A percentile compares a stretch with the other conserved stretches of the same genome.
Evolutionary conservation across 2,329 filamentous ascomycete species (phyloP).

Genomic region (Colletotrichum scovillei): DNA sequence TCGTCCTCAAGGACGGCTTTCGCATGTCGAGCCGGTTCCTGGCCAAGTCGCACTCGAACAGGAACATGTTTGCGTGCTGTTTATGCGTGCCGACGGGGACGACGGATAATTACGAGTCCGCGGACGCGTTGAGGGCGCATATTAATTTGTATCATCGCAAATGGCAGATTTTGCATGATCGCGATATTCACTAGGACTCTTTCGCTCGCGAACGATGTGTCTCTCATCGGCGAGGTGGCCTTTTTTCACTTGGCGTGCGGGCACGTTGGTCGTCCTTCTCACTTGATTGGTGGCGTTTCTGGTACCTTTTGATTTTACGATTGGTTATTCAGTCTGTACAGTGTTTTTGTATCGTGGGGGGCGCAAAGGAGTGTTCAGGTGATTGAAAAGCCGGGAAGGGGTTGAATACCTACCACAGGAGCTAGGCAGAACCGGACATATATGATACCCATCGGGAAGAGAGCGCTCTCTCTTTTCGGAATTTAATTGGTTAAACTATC

Average conservation of each 20-base stretch:
- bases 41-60: slow-evolving; percentile 52
- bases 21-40: slow-evolving; percentile 51
- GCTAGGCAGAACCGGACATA: neutral
- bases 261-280: neutral
- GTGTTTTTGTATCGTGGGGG: neutral
- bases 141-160: slow-evolving; percentile 52
- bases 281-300: neutral
- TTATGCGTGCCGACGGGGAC: slow-evolving; percentile 51
- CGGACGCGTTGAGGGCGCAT: slow-evolving; percentile 46
- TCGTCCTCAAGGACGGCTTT: slow-evolving; percentile 52
- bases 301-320: neutral
- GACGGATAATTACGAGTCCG: slow-evolving; percentile 46
- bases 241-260: neutral
- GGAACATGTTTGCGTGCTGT: slow-evolving; percentile 49
- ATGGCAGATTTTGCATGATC: slow-evolving; percentile 56
- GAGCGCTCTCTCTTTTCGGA: neutral
- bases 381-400: neutral
- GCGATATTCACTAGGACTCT: slow-evolving; percentile 18
- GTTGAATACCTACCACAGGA: neutral
- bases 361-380: neutral
- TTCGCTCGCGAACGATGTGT: neutral
- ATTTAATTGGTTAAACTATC: neutral
- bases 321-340: neutral
- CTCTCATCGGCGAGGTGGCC: neutral
- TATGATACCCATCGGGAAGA: neutral